Base-by-base conservation (phyloP, 345 rosid genomes). In the Abelmoschus esculentus region DNA sequence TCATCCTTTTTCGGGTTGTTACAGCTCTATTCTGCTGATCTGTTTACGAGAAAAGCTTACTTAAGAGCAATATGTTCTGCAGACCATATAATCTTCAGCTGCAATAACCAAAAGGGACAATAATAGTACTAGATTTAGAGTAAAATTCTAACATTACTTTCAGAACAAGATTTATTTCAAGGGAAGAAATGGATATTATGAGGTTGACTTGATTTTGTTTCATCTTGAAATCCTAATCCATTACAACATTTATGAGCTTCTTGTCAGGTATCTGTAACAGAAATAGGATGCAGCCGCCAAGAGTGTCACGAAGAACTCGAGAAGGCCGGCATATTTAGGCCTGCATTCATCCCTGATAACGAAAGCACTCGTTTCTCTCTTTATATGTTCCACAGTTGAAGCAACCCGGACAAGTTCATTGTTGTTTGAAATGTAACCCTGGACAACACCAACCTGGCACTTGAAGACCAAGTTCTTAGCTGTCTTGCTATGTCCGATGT, bases 401-500 rank as follows among this genome's bases (percentile, higher is more conserved):
- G 74, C 58, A n/a, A 38, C 57, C 22, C 74, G 28, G 10, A 34
- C 78, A 26, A 80, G 19, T 34, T 71, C 66, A 8, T 61, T 44
- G 5, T 80, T 79, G 14, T 70, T 69, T 26, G 71, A 18, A 22
- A 67, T 18, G 73, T 73, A 52, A 38, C 84, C 88, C 50, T 77
- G 73, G 22, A 84, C 74, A 62, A 81, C 81, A 38, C 88, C 90
- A 4, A 81, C 82, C 81, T 77, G 90, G 81, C 80, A 84, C 61
- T 83, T 78, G 2, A 60, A 0, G 17, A 87, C 73, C 85, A 82
- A 31, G 57, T 52, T 66, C 15, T 78, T 57, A 4, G 92, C 90
- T 0, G 79, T 80, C 49, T 73, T 80, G 82, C 87, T 86, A 79
- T 87, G 92, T 40, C 92, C 92, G 17, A 85, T 72, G 11, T 76